These are phyloP conservation scores for Exutisphaerella laricina DNA, from an alignment of 2,329 filamentous ascomycete genomes.

Conservation along the genomic window DNA sequence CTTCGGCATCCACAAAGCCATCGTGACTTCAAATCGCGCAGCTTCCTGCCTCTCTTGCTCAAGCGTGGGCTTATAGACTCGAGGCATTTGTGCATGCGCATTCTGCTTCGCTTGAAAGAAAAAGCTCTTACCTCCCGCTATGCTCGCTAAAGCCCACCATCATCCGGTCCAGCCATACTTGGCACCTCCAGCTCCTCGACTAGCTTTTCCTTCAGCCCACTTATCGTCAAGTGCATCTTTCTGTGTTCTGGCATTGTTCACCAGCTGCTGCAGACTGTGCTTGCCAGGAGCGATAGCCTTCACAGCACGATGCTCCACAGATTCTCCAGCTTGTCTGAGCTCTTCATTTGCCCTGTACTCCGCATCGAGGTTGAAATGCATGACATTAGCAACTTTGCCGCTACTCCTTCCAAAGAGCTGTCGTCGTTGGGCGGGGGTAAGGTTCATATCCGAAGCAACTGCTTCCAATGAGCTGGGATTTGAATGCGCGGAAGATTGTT, in stretches of 20 bases:
- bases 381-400: conserved; percentile 50
- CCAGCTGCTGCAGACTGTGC: conserved; percentile 80
- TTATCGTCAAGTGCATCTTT: conserved; percentile 86
- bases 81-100: no score
- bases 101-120: no score
- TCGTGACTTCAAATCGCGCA: no score
- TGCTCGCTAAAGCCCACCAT: no score
- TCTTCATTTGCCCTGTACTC: conserved; percentile 84
- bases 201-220: conserved; percentile 74
- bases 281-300: conserved; percentile 79
- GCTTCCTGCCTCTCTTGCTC: no score
- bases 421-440: conserved; percentile 68
- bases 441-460: conserved; percentile 71
- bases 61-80: no score
- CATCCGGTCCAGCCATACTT: conserved; percentile 22
- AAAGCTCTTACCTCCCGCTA: no score
- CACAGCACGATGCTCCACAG: conserved; percentile 70
- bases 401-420: conserved; percentile 72
- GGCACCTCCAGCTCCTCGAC: conserved; percentile 58
- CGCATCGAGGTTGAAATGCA: conserved; percentile 81
- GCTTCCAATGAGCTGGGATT: conserved; percentile 55
- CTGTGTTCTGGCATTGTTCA: conserved; percentile 75
- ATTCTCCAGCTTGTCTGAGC: conserved; percentile 63
- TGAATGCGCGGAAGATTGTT: conserved; percentile 12
- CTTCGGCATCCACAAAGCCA: no score